Evolutionary conservation across 805 yeast genomes (phyloP).

Genomic region (Komagataella pseudopastoris): DNA sequence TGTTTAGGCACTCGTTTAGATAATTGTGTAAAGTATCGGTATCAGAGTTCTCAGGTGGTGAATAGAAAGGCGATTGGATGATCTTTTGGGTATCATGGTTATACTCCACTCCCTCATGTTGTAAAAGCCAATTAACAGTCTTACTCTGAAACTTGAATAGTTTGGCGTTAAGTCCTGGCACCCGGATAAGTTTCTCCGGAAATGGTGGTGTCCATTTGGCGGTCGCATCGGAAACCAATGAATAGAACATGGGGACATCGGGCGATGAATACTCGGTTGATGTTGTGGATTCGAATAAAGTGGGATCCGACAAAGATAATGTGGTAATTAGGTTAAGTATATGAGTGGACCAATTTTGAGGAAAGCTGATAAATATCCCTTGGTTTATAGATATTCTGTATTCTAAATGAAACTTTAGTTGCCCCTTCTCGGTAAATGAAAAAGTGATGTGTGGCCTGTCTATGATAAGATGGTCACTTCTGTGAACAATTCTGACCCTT

Average conservation of each 20-base stretch:
- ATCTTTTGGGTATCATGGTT: slow-evolving; percentile 15
- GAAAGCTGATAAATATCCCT: not conserved
- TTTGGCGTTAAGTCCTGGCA: slow-evolving; percentile 29
- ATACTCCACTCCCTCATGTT: slow-evolving; percentile 31
- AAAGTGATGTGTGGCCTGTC: not conserved
- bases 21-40: not conserved
- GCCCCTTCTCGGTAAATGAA: not conserved
- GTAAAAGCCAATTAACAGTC: slow-evolving; percentile 43
- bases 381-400: not conserved
- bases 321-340: not conserved
- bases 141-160: slow-evolving; percentile 37
- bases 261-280: not conserved
- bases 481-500: not conserved
- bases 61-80: slow-evolving; percentile 10
- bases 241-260: not conserved
- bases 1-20: slow-evolving; percentile 21
- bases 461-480: not conserved
- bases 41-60: not conserved
- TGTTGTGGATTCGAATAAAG: not conserved
- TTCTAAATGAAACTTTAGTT: not conserved
- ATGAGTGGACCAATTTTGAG: not conserved
- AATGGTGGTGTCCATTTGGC: not conserved
- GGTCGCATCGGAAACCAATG: not conserved
- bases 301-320: not conserved
- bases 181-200: not conserved